Conservation (phyloP, 345 rosid genomes). For the Hibiscus mutabilis region DNA sequence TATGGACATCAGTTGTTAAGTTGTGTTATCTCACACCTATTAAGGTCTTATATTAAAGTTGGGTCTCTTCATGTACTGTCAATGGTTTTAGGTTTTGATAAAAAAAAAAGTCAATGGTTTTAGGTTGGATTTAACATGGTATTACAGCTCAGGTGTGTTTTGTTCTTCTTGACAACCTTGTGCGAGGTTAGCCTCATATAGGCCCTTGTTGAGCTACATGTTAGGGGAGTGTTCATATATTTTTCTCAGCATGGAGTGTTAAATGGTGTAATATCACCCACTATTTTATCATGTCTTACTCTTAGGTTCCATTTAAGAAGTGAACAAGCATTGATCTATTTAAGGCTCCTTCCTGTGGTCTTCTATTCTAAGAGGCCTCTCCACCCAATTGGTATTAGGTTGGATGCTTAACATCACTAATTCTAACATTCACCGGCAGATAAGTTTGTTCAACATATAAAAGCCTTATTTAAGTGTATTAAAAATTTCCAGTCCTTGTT, state of each 20-base stretch:
- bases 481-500: not conserved
- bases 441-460: not conserved
- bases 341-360: not conserved
- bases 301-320: not conserved
- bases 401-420: not conserved
- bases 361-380: not conserved
- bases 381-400: not conserved
- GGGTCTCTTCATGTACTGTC: not conserved
- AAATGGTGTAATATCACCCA: not conserved
- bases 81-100: not conserved
- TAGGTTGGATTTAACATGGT: not conserved
- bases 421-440: not conserved
- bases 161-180: not conserved
- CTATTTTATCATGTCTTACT: not conserved
- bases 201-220: not conserved
- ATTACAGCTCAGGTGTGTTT: not conserved
- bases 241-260: too few relatives aligned
- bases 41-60: not conserved
- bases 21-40: not conserved
- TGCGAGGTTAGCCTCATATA: not conserved
- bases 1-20: not conserved
- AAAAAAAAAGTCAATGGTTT: not conserved
- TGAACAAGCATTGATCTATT: too few relatives aligned
- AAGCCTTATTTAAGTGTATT: not conserved
- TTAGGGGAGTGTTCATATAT: not conserved